Base-by-base conservation (phyloP, 805 yeast species). In the Saturnispora quitensis region DNA sequence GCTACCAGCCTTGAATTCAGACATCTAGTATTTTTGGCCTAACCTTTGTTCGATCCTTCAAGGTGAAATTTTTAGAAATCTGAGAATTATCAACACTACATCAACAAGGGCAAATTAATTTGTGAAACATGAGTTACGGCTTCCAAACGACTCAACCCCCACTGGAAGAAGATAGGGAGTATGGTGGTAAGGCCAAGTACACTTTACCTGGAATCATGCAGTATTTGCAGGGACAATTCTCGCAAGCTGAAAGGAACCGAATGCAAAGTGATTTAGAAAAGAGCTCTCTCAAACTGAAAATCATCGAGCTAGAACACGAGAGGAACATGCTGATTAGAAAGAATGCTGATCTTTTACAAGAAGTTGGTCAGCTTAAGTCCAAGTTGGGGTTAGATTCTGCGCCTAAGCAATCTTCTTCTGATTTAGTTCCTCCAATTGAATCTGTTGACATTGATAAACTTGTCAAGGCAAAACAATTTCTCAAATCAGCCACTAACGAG, bases 191-290 rank as follows among this genome's bases (percentile, higher is more conserved):
- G 17, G 52, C 55, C 18, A 55, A 65, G 24, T 69, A 69, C 44
- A 77, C 82, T 3, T 67, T 78, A 15, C 84, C 84, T 0, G 84
- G 84, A 0, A 78, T 78, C 22, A 78, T 78, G 67, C 78, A 77
- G 58, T 78, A 78, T 58, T 64, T 78, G 53, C 80, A 81, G 42
- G 71, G 77, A n/a, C 83, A 78, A 55, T 78, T 78, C 62, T 77
- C 83, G 24, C 73, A 73, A 13, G 62, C 67, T 38, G 73, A 69
- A 48, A 60, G 63, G 36, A 68, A 68, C 61, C 72, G 77, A 57
- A 76, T 78, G 65, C 67, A 75, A 65, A 71, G 74, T 52, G 80
- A 75, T 59, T 64, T 78, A 57, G 82, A 78, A 59, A 75, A 73
- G 53, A 70, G 77, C 4, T 62, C 70, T 45, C 70, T 78, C 73